Percentiles rank a stretch among this genome's conserved stretches.
These are phyloP conservation scores for Thielaviopsis punctulata DNA, from an alignment of 2,329 filamentous ascomycete species.

Conservation along the genomic window DNA sequence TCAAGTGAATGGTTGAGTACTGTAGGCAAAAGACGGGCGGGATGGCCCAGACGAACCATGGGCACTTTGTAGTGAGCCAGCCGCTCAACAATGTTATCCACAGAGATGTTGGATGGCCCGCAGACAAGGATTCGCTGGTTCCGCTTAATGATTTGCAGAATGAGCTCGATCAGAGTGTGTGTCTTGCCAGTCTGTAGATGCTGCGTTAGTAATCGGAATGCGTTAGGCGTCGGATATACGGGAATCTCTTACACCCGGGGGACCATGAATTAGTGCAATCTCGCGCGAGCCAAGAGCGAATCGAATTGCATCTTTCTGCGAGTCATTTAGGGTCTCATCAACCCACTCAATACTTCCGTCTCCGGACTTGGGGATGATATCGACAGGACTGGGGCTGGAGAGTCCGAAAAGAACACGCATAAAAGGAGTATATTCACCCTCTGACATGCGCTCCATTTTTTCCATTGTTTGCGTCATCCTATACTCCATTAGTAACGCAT, in stretches of 20 bases:
- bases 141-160: constrained; percentile 68
- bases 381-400: constrained; percentile 31
- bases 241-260: constrained; percentile 48
- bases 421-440: constrained; percentile 41
- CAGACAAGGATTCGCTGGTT: constrained; percentile 73
- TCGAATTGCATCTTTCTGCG: constrained; percentile 50
- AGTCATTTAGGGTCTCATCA: constrained; percentile 44
- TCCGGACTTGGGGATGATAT: constrained; percentile 13
- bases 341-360: constrained; percentile 38
- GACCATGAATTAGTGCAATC: constrained; percentile 81
- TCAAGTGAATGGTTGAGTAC: constrained; percentile 84
- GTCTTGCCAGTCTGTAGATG: constrained; percentile 70
- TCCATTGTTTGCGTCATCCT: constrained; percentile 46
- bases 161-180: constrained; percentile 86
- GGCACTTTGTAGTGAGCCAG: constrained; percentile 70
- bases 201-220: constrained; percentile 6
- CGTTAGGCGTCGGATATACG: background rate
- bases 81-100: constrained; percentile 95
- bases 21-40: constrained; percentile 72
- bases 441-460: constrained; percentile 37
- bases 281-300: constrained; percentile 73
- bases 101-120: constrained; percentile 88
- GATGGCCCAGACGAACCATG: constrained; percentile 81
- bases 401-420: constrained; percentile 46
- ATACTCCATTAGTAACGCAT: constrained; percentile 18